Evolutionary conservation across 352 stramenopile species (phyloP), one percentile per base, ranked within the genome.

Genomic region (Thalassiosira livingstoniorum): DNA sequence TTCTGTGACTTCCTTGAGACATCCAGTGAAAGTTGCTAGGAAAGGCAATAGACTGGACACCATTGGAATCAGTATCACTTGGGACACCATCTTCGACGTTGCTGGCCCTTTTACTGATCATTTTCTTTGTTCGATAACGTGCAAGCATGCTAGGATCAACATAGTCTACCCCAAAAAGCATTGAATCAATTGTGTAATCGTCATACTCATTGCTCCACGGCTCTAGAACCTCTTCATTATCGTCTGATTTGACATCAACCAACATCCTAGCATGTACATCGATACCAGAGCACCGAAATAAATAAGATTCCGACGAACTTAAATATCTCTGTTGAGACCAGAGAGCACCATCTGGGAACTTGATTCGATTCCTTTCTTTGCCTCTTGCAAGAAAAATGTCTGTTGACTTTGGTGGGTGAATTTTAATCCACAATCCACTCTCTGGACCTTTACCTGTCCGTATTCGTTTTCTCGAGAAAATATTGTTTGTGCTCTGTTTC

Each of bases 281-380:
- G 31, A 94, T 4, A 23, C 87, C 90, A 55, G 90, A 94, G 58
- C 80, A 92, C 37, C 81, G 78, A 45, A 94, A 79, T n/a, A 91
- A 75, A 70, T 74, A 85, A 68, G 80, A 82, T 42, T 82, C 65
- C 31, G 86, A 85, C n/a, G 72, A 79, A 27, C 80, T 37, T 7
- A 87, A 37, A 74, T 83, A 94, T 2, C 43, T 27, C 58, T 84
- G 51, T 53, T 76, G 67, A 66, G 89, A 85, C 89, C 89, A 94
- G 53, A 15, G 65, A 13, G 61, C 53, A 27, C 53, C 47, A 37
- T 75, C 21, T 27, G 37, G 39, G 15, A 15, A 66, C 15, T 66
- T 66, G 0, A 35, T 29, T 66, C 58, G 21, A 23, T 32, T 23
- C 39, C 27, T 69, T 47, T 47, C 39, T 15, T 47, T 47, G 15